Conservation (phyloP, 2,329 filamentous ascomycete genomes). For the Colletotrichum eleusines region DNA sequence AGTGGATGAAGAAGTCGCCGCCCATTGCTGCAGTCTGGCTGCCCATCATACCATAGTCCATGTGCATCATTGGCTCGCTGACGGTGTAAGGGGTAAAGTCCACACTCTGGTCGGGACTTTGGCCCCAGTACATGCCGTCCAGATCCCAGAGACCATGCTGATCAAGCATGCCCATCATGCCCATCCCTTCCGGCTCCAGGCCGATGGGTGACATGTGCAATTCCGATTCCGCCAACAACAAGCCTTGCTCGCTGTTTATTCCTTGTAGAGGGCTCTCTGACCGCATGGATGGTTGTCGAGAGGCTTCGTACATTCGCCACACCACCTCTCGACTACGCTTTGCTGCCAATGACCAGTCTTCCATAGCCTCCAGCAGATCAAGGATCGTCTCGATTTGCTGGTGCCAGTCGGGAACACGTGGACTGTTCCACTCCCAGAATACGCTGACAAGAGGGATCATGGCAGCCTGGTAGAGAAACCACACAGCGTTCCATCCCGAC, state of each 20-base stretch:
- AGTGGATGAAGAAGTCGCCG: slow-evolving; percentile 59
- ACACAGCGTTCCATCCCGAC: slow-evolving; percentile 84
- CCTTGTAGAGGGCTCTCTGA: slow-evolving; percentile 48
- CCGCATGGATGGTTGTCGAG: slow-evolving; percentile 53
- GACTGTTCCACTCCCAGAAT: slow-evolving; percentile 73
- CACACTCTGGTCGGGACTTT: slow-evolving; percentile 51
- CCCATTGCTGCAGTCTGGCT: slow-evolving; percentile 53
- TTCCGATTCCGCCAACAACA: slow-evolving; percentile 54
- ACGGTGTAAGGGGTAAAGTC: slow-evolving; percentile 46
- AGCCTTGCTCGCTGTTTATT: slow-evolving; percentile 51
- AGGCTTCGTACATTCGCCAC: slow-evolving; percentile 72
- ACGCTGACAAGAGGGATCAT: slow-evolving; percentile 83
- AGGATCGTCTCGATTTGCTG: slow-evolving; percentile 70
- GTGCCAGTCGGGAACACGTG: slow-evolving; percentile 64
- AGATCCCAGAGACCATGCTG: slow-evolving; percentile 68
- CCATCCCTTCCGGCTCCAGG: slow-evolving; percentile 62
- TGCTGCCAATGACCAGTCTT: slow-evolving; percentile 74
- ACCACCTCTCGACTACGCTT: slow-evolving; percentile 73
- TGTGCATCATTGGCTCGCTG: slow-evolving; percentile 51
- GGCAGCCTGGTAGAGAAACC: slow-evolving; percentile 84
- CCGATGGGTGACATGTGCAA: slow-evolving; percentile 65
- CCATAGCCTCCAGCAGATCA: slow-evolving; percentile 72
- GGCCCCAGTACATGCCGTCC: slow-evolving; percentile 67
- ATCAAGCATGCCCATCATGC: slow-evolving; percentile 66
- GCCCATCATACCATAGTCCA: slow-evolving; percentile 56